These are phyloP conservation scores for Picea abies DNA, from an alignment of 83 land plant genomes.

Conservation along the genomic window DNA sequence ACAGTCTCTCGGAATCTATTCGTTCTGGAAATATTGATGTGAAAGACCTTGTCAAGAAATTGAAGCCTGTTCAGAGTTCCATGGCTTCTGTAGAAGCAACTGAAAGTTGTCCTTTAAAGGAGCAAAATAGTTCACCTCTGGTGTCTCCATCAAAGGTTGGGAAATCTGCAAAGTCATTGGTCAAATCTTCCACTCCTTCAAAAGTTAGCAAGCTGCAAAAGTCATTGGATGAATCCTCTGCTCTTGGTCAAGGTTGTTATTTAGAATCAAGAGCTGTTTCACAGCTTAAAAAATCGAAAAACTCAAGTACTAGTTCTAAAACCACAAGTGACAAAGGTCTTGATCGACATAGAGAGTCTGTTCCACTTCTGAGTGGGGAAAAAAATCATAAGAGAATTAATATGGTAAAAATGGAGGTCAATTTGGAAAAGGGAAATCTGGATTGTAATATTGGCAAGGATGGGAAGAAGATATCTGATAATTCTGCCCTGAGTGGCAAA, in stretches of 20 bases:
- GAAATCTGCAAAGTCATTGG: neutral
- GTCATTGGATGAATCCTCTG: neutral
- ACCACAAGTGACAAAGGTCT: too few relatives aligned
- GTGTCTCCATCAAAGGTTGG: neutral
- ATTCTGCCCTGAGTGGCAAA: too few relatives aligned
- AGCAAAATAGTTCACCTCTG: neutral
- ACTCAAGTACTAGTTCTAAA: neutral
- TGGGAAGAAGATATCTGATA: too few relatives aligned
- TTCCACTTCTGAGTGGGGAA: neutral
- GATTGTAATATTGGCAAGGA: neutral
- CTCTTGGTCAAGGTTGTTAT: neutral
- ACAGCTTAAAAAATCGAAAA: neutral
- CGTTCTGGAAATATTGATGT: slow-evolving; percentile 4
- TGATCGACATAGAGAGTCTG: neutral
- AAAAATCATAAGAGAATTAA: neutral
- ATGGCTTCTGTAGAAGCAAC: neutral
- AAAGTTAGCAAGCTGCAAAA: neutral
- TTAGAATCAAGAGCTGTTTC: neutral
- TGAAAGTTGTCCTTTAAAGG: neutral
- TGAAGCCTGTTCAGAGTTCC: slow-evolving; percentile 11
- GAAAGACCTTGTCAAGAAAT: slow-evolving; percentile 9
- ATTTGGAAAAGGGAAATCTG: neutral
- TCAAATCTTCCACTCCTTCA: neutral
- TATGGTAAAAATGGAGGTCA: neutral
- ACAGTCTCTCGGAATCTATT: slow-evolving; percentile 2